Evolutionary conservation across 129 eudicot species (phyloP).

Genomic region (Tagetes patula): DNA sequence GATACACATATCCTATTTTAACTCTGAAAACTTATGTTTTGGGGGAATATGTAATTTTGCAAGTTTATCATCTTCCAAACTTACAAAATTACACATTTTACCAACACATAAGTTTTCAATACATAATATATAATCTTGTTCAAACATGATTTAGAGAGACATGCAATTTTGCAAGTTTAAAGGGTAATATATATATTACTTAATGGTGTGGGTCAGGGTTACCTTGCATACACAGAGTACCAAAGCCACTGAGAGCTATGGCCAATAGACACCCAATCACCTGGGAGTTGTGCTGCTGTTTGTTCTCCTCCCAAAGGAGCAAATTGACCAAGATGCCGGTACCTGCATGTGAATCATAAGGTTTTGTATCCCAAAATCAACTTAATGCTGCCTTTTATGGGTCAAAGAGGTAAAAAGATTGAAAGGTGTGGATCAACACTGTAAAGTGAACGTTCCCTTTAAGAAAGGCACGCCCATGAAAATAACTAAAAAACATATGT

Average conservation of each 20-base stretch:
- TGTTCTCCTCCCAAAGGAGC: slow-evolving; percentile 89
- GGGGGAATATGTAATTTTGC: no score
- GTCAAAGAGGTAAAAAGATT: background rate
- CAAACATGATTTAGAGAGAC: no score
- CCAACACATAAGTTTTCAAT: no score
- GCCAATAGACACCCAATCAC: slow-evolving; percentile 95
- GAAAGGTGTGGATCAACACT: background rate
- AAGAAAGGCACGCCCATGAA: background rate
- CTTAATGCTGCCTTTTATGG: background rate
- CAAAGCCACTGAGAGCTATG: slow-evolving; percentile 91
- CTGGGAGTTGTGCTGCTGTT: slow-evolving; percentile 90
- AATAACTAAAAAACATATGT: background rate
- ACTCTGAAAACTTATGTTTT: no score
- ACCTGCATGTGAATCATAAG: slow-evolving; percentile 38
- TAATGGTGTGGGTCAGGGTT: background rate
- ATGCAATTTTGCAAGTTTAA: no score
- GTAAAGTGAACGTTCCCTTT: background rate
- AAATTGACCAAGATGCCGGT: slow-evolving; percentile 84
- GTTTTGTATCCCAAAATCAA: slow-evolving; percentile 4
- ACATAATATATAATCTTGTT: no score
- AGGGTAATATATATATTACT: background rate
- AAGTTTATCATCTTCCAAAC: no score
- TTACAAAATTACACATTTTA: no score
- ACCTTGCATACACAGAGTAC: slow-evolving; percentile 96
- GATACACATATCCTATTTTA: no score